Percentiles rank a stretch among this genome's conserved stretches.
phyloP scores from a whole-genome alignment of 2,329 filamentous ascomycete species.

The Dactylella cylindrospora region DNA sequence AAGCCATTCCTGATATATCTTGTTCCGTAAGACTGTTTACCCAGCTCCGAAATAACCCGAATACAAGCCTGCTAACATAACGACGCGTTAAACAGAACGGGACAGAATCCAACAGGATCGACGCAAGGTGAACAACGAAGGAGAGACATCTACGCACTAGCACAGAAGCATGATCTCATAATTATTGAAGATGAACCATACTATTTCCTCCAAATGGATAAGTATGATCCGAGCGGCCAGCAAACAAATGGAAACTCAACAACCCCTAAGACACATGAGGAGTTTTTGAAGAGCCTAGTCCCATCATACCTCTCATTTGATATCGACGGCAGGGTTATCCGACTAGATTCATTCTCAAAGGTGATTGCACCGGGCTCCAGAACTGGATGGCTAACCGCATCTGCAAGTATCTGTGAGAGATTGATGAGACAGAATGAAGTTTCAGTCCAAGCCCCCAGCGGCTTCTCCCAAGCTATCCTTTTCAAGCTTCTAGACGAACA shows the following conservation, averaged over 20 bases:
- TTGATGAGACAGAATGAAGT: constrained; percentile 81
- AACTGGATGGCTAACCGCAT: constrained; percentile 84
- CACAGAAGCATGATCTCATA: constrained; percentile 79
- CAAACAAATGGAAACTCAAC: constrained; percentile 17
- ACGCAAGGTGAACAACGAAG: constrained; percentile 71
- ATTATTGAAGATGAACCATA: constrained; percentile 94
- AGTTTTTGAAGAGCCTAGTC: constrained; percentile 72
- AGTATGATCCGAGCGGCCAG: constrained; percentile 52
- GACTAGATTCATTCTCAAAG: constrained; percentile 92
- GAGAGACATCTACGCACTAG: constrained; percentile 72
- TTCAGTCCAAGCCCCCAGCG: constrained; percentile 79
- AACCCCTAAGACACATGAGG: constrained; percentile 64
- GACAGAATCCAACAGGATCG: constrained; percentile 87
- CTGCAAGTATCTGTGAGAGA: constrained; percentile 78
- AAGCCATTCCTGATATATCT: constrained; percentile 72
- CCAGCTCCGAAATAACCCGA: no score
- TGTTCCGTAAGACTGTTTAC: constrained; percentile 56
- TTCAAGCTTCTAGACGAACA: constrained; percentile 89
- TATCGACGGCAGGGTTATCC: constrained; percentile 80
- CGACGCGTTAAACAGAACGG: no score
- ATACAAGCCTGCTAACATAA: no score
- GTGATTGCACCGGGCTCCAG: constrained; percentile 80
- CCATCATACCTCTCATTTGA: constrained; percentile 80
- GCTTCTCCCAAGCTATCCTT: constrained; percentile 78
- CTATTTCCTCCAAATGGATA: constrained; percentile 84